Conservation (phyloP, 1,284 basidiomycete species). For the Naganishia sp. region DNA sequence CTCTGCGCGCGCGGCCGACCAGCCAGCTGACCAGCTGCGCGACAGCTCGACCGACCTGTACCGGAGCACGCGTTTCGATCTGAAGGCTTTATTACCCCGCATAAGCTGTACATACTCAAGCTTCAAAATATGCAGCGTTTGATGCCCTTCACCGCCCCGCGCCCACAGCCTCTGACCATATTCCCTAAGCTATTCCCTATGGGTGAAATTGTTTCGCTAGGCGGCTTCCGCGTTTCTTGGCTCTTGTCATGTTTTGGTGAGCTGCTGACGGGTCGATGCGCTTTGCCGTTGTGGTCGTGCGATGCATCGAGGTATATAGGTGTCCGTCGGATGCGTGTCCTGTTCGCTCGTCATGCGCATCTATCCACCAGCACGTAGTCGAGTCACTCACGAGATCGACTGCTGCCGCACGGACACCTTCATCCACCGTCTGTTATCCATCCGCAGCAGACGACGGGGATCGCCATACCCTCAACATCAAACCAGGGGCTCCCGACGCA, state of each 20-base stretch:
- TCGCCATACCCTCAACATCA: neutral
- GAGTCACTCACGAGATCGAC: no score
- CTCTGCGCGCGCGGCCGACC: neutral
- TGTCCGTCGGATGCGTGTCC: no score
- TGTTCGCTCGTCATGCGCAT: no score
- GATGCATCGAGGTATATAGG: conserved; percentile 3
- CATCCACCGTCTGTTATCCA: neutral
- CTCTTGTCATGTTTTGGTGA: conserved; percentile 1
- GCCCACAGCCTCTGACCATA: no score
- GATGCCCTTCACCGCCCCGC: no score
- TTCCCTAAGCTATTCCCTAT: no score
- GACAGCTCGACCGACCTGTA: neutral
- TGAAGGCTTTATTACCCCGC: neutral
- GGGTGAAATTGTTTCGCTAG: no score
- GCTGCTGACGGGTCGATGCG: neutral
- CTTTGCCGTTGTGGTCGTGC: neutral
- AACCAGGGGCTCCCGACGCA: neutral
- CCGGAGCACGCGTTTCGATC: no score
- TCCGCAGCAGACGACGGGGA: conserved; percentile 9
- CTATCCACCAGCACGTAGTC: no score
- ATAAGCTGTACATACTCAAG: no score
- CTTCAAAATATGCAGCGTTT: no score
- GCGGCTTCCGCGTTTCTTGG: conserved; percentile 8
- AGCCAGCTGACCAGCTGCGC: neutral
- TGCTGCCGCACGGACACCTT: neutral